Base-by-base conservation (phyloP, 2,329 filamentous ascomycete genomes). In the Trichoderma sp. region DNA sequence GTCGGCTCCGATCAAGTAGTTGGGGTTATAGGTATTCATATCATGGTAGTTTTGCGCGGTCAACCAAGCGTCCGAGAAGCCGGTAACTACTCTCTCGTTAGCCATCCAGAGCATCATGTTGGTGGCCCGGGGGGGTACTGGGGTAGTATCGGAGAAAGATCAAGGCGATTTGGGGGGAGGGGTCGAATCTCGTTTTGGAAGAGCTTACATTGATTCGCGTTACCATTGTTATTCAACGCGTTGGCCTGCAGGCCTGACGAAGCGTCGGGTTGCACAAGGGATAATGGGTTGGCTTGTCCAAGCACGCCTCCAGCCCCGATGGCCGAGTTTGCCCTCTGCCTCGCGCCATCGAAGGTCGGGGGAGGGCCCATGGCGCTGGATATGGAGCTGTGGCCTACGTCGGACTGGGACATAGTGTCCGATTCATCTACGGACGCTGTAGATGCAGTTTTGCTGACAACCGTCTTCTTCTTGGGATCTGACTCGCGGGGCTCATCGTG, bases 401-500 rank as follows among this genome's bases (percentile, higher is more conserved):
- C 87, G 73, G 80, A 79, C 63, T 80, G 80, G 60, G 86, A 78
- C 77, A 86, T 84, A 74, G 83, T 81, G 69, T 88, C 87, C 75
- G 89, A 87, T 79, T 92, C 90, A 77, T 92, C 90, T 72, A 86
- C 86, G 61, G 84, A 83, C 71, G 86, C 86, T 57, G 84, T 83
- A 67, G 88, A 85, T 73, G 86, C 83, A 73, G 66, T 74, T 73
- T 79, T 80, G 72, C 76, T 62, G 36, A 39, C n/a, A 18, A n/a
- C 76, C 80, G 85, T 88, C 84, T 95, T 97, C 83, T 95, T 95
- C 83, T 96, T 97, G 73, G 91, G 82, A 74, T 91, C 89, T 76
- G 90, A 86, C 79, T 99, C 95, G 82, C 95, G 91, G 76, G 95
- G 95, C 83, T 98, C 96, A 83, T 99, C 96, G 85, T 98, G 96